Conservation (phyloP, 257 asterid species). For the Thymus quinquecostatus region DNA sequence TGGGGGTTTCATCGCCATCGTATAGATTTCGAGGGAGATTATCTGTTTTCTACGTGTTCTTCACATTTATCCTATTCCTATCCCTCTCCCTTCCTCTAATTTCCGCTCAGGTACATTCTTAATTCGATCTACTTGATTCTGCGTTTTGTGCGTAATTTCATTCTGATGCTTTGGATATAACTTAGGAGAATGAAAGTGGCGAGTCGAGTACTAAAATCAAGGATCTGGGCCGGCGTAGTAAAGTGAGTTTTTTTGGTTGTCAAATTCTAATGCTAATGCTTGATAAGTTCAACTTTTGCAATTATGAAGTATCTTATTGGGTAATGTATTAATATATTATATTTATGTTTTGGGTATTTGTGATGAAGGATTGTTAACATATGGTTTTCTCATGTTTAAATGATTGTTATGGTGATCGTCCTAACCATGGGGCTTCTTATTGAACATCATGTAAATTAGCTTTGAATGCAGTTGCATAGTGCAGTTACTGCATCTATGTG, state of each 20-base stretch:
- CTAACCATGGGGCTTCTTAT: not conserved
- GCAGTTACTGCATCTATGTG: not conserved
- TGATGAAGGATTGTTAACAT: not conserved
- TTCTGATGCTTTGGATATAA: slow-evolving; percentile 15
- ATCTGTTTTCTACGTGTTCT: slow-evolving; percentile 11
- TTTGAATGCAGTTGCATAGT: not conserved
- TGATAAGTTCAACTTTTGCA: not conserved
- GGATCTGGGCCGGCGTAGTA: slow-evolving; percentile 80
- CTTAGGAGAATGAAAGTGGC: slow-evolving; percentile 51
- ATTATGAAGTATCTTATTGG: not conserved
- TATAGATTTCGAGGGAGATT: slow-evolving; percentile 10
- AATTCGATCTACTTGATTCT: not conserved
- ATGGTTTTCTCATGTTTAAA: not conserved
- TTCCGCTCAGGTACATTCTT: slow-evolving; percentile 37
- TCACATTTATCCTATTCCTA: slow-evolving; percentile 30
- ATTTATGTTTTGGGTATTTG: not conserved
- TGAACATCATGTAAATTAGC: not conserved
- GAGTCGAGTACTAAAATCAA: slow-evolving; percentile 38
- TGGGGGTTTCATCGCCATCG: slow-evolving; percentile 28
- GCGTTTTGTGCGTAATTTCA: not conserved
- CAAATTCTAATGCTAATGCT: not conserved
- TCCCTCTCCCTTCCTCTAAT: slow-evolving; percentile 26
- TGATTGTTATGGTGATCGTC: not conserved
- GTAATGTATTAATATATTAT: not conserved
- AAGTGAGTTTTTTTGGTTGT: slow-evolving; percentile 46